Evolutionary conservation across 1,284 basidiomycete genomes (phyloP).

Genomic region (Inonotus hispidus): DNA sequence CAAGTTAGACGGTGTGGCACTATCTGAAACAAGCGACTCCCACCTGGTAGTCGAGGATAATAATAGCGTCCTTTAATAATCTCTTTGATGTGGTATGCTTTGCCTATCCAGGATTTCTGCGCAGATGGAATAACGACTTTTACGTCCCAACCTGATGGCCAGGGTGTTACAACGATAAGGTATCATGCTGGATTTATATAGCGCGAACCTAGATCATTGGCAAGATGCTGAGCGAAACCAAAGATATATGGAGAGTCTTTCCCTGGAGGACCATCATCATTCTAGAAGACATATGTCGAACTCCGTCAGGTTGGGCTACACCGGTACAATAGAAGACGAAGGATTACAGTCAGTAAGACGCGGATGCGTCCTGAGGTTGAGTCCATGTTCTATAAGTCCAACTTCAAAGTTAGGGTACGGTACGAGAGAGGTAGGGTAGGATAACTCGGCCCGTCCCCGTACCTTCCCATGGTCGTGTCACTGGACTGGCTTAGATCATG

Average conservation of each 20-base stretch:
- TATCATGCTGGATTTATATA: constrained; percentile 5
- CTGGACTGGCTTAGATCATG: too few relatives aligned
- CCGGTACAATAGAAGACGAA: not conserved
- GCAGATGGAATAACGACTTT: constrained; percentile 84
- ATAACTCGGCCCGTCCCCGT: too few relatives aligned
- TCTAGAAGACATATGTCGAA: constrained; percentile 41
- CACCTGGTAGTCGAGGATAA: constrained; percentile 67
- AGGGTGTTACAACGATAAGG: not conserved
- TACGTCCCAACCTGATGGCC: constrained; percentile 70
- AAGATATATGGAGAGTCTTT: constrained; percentile 80
- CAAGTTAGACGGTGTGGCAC: not conserved
- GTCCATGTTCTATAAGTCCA: not conserved
- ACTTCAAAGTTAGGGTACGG: too few relatives aligned
- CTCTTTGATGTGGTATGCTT: constrained; percentile 82
- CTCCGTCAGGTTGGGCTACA: not conserved
- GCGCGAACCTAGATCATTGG: constrained; percentile 50
- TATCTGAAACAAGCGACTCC: constrained; percentile 12
- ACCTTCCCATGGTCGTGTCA: too few relatives aligned
- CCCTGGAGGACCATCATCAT: constrained; percentile 86
- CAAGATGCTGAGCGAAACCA: constrained; percentile 68
- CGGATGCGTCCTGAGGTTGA: not conserved
- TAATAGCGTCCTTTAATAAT: constrained; percentile 73
- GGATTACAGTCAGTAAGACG: constrained; percentile 9
- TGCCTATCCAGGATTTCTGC: constrained; percentile 91
- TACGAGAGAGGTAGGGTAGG: too few relatives aligned